Evolutionary conservation across 345 rosid genomes (phyloP).

Genomic region (Bretschneidera sinensis): DNA sequence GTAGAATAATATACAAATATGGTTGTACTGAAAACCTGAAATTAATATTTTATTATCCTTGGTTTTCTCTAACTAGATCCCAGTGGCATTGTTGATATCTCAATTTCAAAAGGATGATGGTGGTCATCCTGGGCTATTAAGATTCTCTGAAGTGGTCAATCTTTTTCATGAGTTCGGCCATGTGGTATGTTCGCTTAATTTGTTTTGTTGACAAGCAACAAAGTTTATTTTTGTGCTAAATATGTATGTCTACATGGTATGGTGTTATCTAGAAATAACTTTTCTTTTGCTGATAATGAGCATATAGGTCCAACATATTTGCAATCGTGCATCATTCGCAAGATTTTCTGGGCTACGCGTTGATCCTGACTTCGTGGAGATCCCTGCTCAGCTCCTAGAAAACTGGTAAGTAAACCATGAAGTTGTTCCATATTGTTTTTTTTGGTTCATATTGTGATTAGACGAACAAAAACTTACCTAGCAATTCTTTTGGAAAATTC

Average conservation of each 20-base stretch:
- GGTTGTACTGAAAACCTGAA: not conserved
- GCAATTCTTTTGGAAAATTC: slow-evolving; percentile 21
- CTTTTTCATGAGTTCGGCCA: slow-evolving; percentile 95
- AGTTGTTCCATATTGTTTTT: slow-evolving; percentile 36
- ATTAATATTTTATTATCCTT: slow-evolving; percentile 4
- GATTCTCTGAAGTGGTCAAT: slow-evolving; percentile 87
- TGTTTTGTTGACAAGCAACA: not conserved
- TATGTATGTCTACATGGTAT: no score
- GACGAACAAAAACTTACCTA: slow-evolving; percentile 5
- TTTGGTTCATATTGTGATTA: slow-evolving; percentile 7
- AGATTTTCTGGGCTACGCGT: slow-evolving; percentile 82
- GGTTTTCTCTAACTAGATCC: slow-evolving; percentile 43
- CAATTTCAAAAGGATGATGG: slow-evolving; percentile 53
- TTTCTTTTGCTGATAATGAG: slow-evolving; percentile 16
- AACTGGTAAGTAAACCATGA: no score
- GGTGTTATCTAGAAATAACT: slow-evolving; percentile 12
- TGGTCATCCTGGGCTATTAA: slow-evolving; percentile 45
- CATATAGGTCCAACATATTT: slow-evolving; percentile 78
- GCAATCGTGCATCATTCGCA: slow-evolving; percentile 86
- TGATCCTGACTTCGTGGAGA: slow-evolving; percentile 91
- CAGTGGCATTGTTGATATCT: slow-evolving; percentile 70
- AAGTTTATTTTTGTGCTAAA: slow-evolving; percentile 1
- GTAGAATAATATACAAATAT: slow-evolving; percentile 6
- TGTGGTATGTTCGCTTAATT: slow-evolving; percentile 62
- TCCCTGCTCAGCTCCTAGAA: slow-evolving; percentile 71